Percentiles rank a stretch among this genome's conserved stretches.
These are phyloP conservation scores for Tilletia setariae DNA, from an alignment of 1,284 basidiomycete genomes.

Conservation along the genomic window DNA sequence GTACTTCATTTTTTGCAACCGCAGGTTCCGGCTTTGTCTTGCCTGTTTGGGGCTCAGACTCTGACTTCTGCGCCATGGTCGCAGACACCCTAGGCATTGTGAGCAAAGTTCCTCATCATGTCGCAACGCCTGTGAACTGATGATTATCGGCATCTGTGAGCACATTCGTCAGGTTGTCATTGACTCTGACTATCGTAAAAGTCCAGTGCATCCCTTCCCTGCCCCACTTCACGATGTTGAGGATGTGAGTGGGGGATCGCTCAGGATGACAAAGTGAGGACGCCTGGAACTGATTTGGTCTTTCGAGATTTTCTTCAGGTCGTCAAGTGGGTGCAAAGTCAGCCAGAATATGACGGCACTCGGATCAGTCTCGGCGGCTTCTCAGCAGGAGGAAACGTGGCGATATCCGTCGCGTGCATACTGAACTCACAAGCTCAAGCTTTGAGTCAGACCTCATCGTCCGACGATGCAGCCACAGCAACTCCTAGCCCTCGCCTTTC, in stretches of 20 bases:
- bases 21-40: constrained; percentile 33
- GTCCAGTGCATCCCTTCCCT: constrained; percentile 46
- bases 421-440: constrained; percentile 28
- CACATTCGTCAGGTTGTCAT: constrained; percentile 22
- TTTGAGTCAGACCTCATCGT: constrained; percentile 22
- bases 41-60: constrained; percentile 30
- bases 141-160: no score
- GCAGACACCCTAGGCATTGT: neutral
- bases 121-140: no score
- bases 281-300: no score
- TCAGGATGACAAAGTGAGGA: no score
- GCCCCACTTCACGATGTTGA: constrained; percentile 33
- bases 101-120: neutral
- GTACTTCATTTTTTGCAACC: neutral
- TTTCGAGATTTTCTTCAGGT: neutral
- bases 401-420: constrained; percentile 26
- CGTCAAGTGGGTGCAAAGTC: neutral
- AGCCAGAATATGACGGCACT: constrained; percentile 12
- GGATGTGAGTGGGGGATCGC: constrained; percentile 23
- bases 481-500: neutral
- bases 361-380: constrained; percentile 42
- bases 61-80: constrained; percentile 17
- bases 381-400: constrained; percentile 46
- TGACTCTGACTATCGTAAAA: constrained; percentile 49
- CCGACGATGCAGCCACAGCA: neutral